Evolutionary conservation across 306 rosid genomes (phyloP), one percentile per base, ranked within the genome.

Genomic region (Inga oerstediana): DNA sequence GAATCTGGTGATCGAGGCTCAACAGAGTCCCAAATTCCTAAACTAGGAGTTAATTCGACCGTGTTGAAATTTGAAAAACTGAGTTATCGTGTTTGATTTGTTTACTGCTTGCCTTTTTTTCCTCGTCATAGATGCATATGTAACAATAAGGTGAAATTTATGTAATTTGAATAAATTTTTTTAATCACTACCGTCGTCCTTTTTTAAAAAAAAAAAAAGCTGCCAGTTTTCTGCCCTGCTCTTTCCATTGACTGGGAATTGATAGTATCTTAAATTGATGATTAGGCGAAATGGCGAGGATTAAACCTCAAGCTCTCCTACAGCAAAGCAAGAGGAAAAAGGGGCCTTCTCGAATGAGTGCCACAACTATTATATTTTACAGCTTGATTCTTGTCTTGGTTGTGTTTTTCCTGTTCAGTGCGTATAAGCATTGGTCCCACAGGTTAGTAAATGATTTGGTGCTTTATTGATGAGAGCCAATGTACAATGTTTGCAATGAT

Each of bases 251-350:
- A 54, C 69, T 56, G 12, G 80, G 69, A 84, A 69, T 79, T 66
- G 85, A 86, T 71, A 2, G 27, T 45, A 10, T 70, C 24, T 3
- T 81, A 48, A 80, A 72, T 79, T 66, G 85, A 84, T 75, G 54
- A 71, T 44, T 44, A 71, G 75, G 75, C 5, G 22, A 71, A 8
- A 91, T 91, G 95, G 93, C 88, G 30, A 91, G 91, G 90, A 91
- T 91, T 56, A 91, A 90, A 72, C 95, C 95, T 59, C 93, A 90
- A 86, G 85, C 95, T 75, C 84, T 91, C 82, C 85, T 91, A 45
- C 95, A 90, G 78, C 95, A 91, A 86, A 91, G 95, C 91, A 91
- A 91, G 89, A 91, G 89, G 85, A 91, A 91, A 84, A 91, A 88
- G 79, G 95, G 92, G 32, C 95, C 95, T 22, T 73, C 92, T 15